These are phyloP conservation scores for sweet orange (Citrus sinensis) DNA, from an alignment of 345 rosid species.

Conservation along the genomic window DNA sequence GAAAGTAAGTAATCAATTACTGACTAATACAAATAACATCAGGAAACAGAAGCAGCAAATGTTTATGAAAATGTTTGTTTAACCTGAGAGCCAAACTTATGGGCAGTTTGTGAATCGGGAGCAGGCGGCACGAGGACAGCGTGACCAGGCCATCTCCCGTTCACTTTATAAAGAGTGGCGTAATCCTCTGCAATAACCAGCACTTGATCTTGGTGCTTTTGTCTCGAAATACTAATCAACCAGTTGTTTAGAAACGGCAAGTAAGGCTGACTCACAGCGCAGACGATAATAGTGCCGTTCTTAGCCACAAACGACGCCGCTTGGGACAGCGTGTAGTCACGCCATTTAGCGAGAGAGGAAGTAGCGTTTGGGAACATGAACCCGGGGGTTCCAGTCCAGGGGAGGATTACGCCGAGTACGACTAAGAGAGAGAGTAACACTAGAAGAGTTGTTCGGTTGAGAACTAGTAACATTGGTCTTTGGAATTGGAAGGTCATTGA, in stretches of 20 bases:
- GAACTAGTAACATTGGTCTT: constrained; percentile 40
- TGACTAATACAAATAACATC: background rate
- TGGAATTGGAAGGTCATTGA: constrained; percentile 28
- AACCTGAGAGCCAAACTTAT: constrained; percentile 94
- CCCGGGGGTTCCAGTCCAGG: constrained; percentile 59
- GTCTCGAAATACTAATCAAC: constrained; percentile 76
- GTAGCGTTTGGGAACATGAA: constrained; percentile 37
- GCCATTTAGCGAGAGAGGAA: constrained; percentile 57
- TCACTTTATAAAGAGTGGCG: constrained; percentile 72
- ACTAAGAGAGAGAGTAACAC: constrained; percentile 55
- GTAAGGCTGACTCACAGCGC: constrained; percentile 81
- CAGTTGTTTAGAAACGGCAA: constrained; percentile 82
- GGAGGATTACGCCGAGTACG: constrained; percentile 68
- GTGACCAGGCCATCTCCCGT: constrained; percentile 91
- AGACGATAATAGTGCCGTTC: constrained; percentile 75
- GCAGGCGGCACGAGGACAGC: constrained; percentile 92
- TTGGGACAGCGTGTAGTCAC: constrained; percentile 57
- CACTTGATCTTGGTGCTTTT: constrained; percentile 71
- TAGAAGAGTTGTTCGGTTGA: constrained; percentile 58
- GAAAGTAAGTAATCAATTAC: background rate
- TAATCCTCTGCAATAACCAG: constrained; percentile 98
- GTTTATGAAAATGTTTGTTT: background rate
- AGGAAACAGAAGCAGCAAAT: background rate
- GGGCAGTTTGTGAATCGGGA: constrained; percentile 64
- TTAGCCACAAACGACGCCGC: constrained; percentile 71